Conservation (phyloP, 169 alveolate genomes). For the Cryptosporidium xiaoi region DNA sequence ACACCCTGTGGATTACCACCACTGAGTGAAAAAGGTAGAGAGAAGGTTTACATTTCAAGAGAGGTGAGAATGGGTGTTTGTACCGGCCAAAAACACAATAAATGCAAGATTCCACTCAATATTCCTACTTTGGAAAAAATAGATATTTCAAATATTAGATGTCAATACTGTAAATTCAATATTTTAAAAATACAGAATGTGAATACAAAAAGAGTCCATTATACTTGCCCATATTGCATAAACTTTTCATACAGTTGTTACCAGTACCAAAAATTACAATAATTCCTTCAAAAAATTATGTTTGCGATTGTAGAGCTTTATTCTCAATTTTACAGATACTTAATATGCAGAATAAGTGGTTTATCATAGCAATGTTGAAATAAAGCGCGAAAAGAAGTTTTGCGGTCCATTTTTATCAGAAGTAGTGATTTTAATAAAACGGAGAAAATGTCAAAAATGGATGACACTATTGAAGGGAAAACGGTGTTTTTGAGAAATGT, state of each 20-base stretch:
- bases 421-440: not conserved
- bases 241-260: not conserved
- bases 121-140: conserved; percentile 3
- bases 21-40: too few species aligned
- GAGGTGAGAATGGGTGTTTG: conserved; percentile 24
- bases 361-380: too few species aligned
- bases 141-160: not conserved
- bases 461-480: conserved; percentile 42
- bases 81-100: not conserved
- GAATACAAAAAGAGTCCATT: conserved; percentile 2
- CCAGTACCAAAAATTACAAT: not conserved
- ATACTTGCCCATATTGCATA: conserved; percentile 7
- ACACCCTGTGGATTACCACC: not conserved
- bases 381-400: not conserved
- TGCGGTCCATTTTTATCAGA: not conserved
- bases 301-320: too few species aligned
- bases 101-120: conserved; percentile 19
- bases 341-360: too few species aligned
- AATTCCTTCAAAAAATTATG: not conserved
- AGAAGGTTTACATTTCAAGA: not conserved
- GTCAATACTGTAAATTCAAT: conserved; percentile 12
- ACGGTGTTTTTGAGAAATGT: conserved; percentile 66
- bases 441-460: not conserved
- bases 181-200: not conserved
- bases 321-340: too few species aligned